Conservation (phyloP, 306 rosid genomes). For the Prosopis cineraria region DNA sequence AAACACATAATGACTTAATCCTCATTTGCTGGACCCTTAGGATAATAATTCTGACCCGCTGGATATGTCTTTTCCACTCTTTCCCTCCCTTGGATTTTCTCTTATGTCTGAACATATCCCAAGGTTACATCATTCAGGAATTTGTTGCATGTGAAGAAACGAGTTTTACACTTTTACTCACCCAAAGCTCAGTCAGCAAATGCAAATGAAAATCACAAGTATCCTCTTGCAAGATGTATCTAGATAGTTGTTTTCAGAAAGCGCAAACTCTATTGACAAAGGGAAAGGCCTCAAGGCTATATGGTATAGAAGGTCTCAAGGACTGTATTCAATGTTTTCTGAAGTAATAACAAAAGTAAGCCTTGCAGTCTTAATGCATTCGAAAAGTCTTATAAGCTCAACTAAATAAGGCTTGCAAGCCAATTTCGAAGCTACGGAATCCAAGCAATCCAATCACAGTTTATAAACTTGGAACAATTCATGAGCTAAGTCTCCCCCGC, state of each 20-base stretch:
- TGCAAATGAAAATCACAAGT: constrained; percentile 69
- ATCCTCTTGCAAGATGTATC: constrained; percentile 62
- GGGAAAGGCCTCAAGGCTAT: constrained; percentile 63
- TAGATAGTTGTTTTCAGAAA: constrained; percentile 58
- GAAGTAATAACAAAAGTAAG: constrained; percentile 76
- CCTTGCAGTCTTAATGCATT: constrained; percentile 33
- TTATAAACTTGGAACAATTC: constrained; percentile 55
- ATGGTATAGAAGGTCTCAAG: constrained; percentile 48
- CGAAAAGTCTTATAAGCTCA: constrained; percentile 62
- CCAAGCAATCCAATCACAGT: constrained; percentile 72
- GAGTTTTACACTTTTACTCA: constrained; percentile 46
- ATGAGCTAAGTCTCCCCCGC: constrained; percentile 25
- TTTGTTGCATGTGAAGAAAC: constrained; percentile 76
- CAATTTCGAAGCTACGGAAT: constrained; percentile 55
- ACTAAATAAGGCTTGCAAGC: constrained; percentile 58
- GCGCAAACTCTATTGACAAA: constrained; percentile 68
- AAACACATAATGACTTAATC: no score
- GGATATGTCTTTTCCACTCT: no score
- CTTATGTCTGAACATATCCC: no score
- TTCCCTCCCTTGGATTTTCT: no score
- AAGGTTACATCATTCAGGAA: constrained; percentile 65
- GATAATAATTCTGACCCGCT: no score
- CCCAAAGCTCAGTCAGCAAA: constrained; percentile 72
- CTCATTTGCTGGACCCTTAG: no score
- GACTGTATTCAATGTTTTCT: constrained; percentile 77